Evolutionary conservation across 495 filamentous ascomycete genomes (phyloP), one percentile per base, ranked within the genome.

Genomic region (Oidiodendron maius): DNA sequence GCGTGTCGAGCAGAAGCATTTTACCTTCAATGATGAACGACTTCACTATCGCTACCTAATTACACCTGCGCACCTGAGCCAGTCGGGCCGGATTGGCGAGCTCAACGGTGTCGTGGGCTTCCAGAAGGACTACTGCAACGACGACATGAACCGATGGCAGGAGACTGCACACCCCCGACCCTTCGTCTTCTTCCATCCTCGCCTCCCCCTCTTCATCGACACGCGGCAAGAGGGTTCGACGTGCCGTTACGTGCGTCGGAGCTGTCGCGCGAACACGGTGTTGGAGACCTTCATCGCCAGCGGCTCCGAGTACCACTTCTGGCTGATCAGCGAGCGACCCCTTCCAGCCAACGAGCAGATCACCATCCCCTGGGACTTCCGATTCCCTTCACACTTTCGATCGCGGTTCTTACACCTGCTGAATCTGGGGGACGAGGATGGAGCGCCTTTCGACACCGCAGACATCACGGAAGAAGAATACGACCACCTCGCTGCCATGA

Each of bases 171-270:
- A 89, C 60, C 90, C 93, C 4, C 81, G 89, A 28, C 87, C 86
- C 4, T 90, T 89, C 52, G 86, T 95, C 24, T 84, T 90, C 58
- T 91, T 93, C 64, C 87, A 88, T 57, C 83, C 84, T 4, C 73
- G 77, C 39, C 77, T 91, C 15, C 87, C 91, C 0, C 75, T 98
- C 12, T 95, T 89, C 67, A 90, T 98, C 52, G 93, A 98, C 63
- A 87, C 87, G 3, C 79, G 93, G 23, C 75, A 74, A 50, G 87
- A 91, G 69, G 93, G 91, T 12, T 94, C 86, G 13, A 70, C 79
- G 13, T 80, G 90, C 40, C 84, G 93, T 23, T 96, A 89, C 61
- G 78, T 89, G 16, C 78, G 93, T 28, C 78, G 91, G 40, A 96
- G 93, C 57, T 98, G 93, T 64, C 78, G 74, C 41, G 86, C 93